Evolutionary conservation across 176 grass and related monocot species (phyloP).

Genomic region (Cocos nucifera): DNA sequence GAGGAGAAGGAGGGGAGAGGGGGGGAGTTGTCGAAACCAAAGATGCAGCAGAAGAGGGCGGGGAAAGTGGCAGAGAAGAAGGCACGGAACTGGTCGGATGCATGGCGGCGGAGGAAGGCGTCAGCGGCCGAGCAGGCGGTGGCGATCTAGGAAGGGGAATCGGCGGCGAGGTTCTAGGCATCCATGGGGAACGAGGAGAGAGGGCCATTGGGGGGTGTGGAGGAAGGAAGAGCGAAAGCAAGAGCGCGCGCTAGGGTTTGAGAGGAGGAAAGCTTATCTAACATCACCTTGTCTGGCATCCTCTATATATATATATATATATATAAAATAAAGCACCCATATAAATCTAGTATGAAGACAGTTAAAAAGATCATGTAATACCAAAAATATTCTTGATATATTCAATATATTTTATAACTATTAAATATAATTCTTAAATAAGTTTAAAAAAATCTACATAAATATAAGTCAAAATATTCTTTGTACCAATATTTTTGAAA

Average conservation of each 20-base stretch:
- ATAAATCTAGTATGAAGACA: too few relatives aligned
- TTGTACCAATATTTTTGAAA: too few relatives aligned
- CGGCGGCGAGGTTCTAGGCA: conserved; percentile 35
- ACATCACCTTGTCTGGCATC: too few relatives aligned
- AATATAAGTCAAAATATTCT: too few relatives aligned
- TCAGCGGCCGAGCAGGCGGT: conserved; percentile 20
- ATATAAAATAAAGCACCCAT: too few relatives aligned
- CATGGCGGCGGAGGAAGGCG: conserved; percentile 52
- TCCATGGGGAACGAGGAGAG: conserved; percentile 24
- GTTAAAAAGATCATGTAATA: too few relatives aligned
- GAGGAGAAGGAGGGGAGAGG: conserved; percentile 32
- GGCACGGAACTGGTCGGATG: conserved; percentile 44
- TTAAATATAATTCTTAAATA: too few relatives aligned
- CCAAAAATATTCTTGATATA: too few relatives aligned
- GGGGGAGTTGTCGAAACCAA: conserved; percentile 6
- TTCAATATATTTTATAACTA: too few relatives aligned
- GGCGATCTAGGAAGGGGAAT: conserved; percentile 24
- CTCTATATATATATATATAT: too few relatives aligned
- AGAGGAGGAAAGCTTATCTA: background rate
- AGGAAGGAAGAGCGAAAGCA: too few relatives aligned
- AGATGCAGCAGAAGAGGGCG: background rate
- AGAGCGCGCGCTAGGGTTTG: background rate
- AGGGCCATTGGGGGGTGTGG: conserved; percentile 18
- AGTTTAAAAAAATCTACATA: too few relatives aligned
- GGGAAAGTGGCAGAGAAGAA: conserved; percentile 78